phyloP scores from a whole-genome alignment of 306 rosid species.

The Pachyrhizus erosus region DNA sequence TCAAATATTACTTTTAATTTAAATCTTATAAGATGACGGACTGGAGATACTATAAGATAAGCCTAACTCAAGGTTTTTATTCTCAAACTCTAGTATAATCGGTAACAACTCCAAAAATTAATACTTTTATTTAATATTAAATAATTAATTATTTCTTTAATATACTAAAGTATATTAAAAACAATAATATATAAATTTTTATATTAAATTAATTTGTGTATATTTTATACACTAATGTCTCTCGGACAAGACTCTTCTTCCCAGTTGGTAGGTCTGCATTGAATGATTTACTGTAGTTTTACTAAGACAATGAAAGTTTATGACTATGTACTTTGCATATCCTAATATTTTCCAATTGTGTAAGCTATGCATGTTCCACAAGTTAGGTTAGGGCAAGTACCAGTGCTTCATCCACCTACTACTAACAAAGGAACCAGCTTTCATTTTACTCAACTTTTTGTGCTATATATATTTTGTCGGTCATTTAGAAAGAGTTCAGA shows the following conservation, averaged over 20 bases:
- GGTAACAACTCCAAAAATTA: no score
- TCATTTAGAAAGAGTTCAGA: neutral
- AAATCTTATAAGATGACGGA: no score
- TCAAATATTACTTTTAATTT: no score
- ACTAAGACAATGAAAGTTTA: neutral
- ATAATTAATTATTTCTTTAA: no score
- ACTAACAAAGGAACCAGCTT: neutral
- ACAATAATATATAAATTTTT: neutral
- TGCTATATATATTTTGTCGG: neutral
- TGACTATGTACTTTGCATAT: constrained; percentile 20
- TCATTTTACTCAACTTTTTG: neutral
- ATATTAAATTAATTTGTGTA: neutral
- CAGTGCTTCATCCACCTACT: neutral
- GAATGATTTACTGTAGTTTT: neutral
- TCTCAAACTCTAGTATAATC: no score
- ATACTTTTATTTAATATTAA: no score
- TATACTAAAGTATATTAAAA: neutral
- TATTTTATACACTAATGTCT: neutral
- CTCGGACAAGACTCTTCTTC: neutral
- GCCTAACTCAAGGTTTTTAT: no score
- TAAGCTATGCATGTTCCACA: neutral
- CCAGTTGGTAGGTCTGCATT: neutral
- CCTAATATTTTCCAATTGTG: neutral
- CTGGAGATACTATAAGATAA: no score
- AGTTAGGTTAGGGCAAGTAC: neutral